Percentiles rank a stretch among this genome's conserved stretches.
Conservation (phyloP, 2,329 filamentous ascomycete genomes). For the Fusarium floridanum region DNA sequence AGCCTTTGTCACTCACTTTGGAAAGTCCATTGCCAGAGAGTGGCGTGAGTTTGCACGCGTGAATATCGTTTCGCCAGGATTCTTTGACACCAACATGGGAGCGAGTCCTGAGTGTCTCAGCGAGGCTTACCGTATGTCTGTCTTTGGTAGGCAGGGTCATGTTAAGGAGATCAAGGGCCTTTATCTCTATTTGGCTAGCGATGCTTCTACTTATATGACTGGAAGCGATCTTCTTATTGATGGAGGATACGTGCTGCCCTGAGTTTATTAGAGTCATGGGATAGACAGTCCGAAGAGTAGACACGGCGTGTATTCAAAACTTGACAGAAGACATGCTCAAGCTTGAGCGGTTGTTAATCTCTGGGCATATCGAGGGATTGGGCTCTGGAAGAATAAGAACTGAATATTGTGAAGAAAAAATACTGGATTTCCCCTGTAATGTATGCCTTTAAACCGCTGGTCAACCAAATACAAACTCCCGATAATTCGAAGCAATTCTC, state of each 20-base stretch:
- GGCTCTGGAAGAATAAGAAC: neutral
- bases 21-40: slow-evolving; percentile 65
- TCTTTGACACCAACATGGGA: slow-evolving; percentile 66
- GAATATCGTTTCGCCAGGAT: slow-evolving; percentile 61
- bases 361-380: neutral
- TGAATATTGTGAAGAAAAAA: neutral
- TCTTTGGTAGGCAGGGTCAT: slow-evolving; percentile 69
- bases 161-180: slow-evolving; percentile 74
- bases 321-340: neutral
- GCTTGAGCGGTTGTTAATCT: neutral
- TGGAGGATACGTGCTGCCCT: slow-evolving; percentile 18
- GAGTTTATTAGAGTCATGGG: neutral
- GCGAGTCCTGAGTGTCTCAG: slow-evolving; percentile 57
- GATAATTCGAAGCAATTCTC: slow-evolving; percentile 79
- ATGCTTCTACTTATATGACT: slow-evolving; percentile 49
- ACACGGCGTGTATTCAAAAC: neutral
- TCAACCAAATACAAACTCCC: slow-evolving; percentile 75
- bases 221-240: slow-evolving; percentile 22
- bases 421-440: too few species aligned
- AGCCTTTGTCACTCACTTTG: slow-evolving; percentile 66
- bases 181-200: slow-evolving; percentile 65
- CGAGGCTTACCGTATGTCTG: slow-evolving; percentile 63
- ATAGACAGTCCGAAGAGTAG: neutral
- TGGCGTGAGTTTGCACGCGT: slow-evolving; percentile 68
- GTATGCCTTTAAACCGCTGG: neutral